Conservation (phyloP, 768 basidiomycete genomes). For the Lactifluus subvellereus region DNA sequence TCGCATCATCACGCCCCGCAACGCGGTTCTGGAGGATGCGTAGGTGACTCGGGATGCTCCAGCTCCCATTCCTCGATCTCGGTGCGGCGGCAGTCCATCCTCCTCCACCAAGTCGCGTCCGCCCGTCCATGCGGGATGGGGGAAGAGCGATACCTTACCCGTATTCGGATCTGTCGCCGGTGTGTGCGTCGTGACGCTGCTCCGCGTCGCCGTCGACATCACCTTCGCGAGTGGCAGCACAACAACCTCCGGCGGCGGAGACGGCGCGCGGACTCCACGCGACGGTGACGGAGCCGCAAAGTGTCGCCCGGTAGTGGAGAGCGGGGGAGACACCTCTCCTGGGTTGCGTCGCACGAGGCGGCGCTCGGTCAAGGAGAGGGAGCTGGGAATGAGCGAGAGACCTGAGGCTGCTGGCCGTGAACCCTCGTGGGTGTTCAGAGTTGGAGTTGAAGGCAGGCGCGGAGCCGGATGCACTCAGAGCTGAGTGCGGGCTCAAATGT, state of each 20-base stretch:
- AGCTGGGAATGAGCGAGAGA: slow-evolving; percentile 45
- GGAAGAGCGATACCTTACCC: slow-evolving; percentile 30
- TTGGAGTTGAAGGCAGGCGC: slow-evolving; percentile 44
- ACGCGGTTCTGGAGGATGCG: slow-evolving; percentile 17
- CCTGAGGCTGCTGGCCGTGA: slow-evolving; percentile 33
- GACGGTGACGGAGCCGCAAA: neutral
- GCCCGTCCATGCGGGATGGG: slow-evolving; percentile 22
- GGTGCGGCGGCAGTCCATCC: neutral
- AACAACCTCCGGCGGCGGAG: slow-evolving; percentile 25
- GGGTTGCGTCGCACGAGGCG: slow-evolving; percentile 19
- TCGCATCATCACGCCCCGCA: neutral
- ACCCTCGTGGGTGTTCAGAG: slow-evolving; percentile 36
- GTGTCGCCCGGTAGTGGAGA: slow-evolving; percentile 24
- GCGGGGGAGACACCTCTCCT: slow-evolving; percentile 27
- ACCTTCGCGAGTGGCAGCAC: slow-evolving; percentile 21
- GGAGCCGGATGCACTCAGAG: slow-evolving; percentile 45
- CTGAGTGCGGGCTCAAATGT: slow-evolving; percentile 43
- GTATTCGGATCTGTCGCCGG: slow-evolving; percentile 32
- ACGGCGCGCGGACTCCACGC: slow-evolving; percentile 24
- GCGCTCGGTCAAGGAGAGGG: slow-evolving; percentile 51
- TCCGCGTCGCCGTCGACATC: slow-evolving; percentile 28
- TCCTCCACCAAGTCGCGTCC: slow-evolving; percentile 10
- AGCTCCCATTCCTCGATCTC: slow-evolving; percentile 15
- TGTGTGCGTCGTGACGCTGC: slow-evolving; percentile 32
- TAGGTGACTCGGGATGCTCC: slow-evolving; percentile 20